A percentile compares a stretch with the other conserved stretches of the same genome.
These are phyloP conservation scores for Prunella vulgaris DNA, from an alignment of 257 asterid genomes.

Conservation along the genomic window DNA sequence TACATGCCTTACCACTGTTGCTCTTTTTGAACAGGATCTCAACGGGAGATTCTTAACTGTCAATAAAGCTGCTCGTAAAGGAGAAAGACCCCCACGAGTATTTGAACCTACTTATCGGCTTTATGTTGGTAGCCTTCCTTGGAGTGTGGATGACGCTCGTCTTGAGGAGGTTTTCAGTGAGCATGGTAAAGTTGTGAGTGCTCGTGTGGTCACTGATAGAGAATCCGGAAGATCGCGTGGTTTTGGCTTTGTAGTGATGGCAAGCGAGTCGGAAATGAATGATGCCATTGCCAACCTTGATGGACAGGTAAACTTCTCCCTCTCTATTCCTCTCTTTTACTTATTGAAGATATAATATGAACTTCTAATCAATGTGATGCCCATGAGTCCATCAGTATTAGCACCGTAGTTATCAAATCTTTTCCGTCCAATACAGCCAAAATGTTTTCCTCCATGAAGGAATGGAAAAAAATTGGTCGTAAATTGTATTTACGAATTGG, in stretches of 20 bases:
- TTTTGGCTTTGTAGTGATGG: slow-evolving; percentile 88
- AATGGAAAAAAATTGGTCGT: background rate
- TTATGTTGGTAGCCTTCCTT: slow-evolving; percentile 87
- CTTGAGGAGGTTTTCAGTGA: slow-evolving; percentile 77
- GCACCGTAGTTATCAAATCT: background rate
- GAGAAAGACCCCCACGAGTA: slow-evolving; percentile 57
- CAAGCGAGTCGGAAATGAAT: slow-evolving; percentile 69
- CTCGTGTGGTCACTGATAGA: slow-evolving; percentile 73
- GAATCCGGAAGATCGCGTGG: slow-evolving; percentile 88
- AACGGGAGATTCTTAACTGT: slow-evolving; percentile 72
- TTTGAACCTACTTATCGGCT: slow-evolving; percentile 51
- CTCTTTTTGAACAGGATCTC: slow-evolving; percentile 50
- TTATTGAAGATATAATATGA: background rate
- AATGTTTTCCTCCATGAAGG: background rate
- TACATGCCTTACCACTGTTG: background rate
- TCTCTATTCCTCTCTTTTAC: background rate
- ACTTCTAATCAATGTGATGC: background rate
- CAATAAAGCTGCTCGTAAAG: slow-evolving; percentile 79
- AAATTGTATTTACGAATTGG: background rate
- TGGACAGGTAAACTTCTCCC: slow-evolving; percentile 55
- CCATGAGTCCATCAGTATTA: background rate
- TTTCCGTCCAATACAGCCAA: background rate
- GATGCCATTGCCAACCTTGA: slow-evolving; percentile 85
- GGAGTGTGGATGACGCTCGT: slow-evolving; percentile 67
- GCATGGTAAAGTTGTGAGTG: slow-evolving; percentile 74